These are phyloP conservation scores for Blastocystis sp. DNA, from an alignment of 352 stramenopile genomes.

Conservation along the genomic window DNA sequence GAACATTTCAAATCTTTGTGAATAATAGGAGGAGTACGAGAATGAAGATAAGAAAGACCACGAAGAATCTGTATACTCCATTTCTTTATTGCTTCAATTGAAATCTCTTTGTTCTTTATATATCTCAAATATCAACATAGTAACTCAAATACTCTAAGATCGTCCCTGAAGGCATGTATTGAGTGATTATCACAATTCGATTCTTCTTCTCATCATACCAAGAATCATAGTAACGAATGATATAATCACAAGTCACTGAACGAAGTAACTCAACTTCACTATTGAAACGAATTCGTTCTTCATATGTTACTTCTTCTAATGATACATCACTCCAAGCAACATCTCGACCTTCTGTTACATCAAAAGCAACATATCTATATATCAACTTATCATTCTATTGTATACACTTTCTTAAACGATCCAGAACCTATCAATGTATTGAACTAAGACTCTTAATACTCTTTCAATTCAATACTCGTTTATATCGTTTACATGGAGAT, in stretches of 20 bases:
- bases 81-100: slow-evolving; percentile 70
- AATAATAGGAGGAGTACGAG: slow-evolving; percentile 76
- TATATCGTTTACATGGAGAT: slow-evolving; percentile 33
- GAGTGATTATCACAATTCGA: slow-evolving; percentile 95
- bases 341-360: slow-evolving; percentile 95
- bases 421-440: slow-evolving; percentile 20
- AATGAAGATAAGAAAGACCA: slow-evolving; percentile 78
- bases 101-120: slow-evolving; percentile 64
- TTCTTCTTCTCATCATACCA: slow-evolving; percentile 96
- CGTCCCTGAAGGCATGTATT: slow-evolving; percentile 90
- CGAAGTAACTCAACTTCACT: slow-evolving; percentile 92
- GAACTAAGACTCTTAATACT: neutral
- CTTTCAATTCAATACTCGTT: neutral
- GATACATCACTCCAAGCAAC: slow-evolving; percentile 98
- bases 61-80: slow-evolving; percentile 80
- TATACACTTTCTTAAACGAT: slow-evolving; percentile 80
- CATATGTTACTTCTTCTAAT: slow-evolving; percentile 82
- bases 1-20: slow-evolving; percentile 81
- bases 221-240: slow-evolving; percentile 95
- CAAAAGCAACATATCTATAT: slow-evolving; percentile 81
- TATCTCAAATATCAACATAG: neutral
- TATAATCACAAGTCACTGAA: slow-evolving; percentile 92
- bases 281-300: slow-evolving; percentile 85
- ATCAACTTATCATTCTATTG: neutral
- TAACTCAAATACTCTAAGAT: slow-evolving; percentile 71